Percentiles rank a stretch among this genome's conserved stretches.
Evolutionary conservation across 768 basidiomycete genomes (phyloP).

Genomic region (Suillus variegatus): DNA sequence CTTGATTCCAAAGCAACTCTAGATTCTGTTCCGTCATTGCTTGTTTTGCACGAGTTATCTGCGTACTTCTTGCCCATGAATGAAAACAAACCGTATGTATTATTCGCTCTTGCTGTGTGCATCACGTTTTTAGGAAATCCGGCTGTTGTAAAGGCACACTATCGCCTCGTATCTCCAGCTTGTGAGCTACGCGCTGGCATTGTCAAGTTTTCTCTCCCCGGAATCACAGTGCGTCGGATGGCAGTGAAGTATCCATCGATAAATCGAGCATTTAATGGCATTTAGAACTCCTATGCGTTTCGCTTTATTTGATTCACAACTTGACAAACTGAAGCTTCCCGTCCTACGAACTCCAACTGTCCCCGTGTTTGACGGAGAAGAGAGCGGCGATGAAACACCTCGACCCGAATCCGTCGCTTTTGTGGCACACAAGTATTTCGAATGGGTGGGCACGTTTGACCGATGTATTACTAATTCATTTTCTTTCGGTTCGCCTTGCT

Average conservation of each 20-base stretch:
- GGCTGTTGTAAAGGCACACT: slow-evolving; percentile 27
- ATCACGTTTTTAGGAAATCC: slow-evolving; percentile 5
- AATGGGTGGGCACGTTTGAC: slow-evolving; percentile 47
- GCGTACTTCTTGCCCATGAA: slow-evolving; percentile 44
- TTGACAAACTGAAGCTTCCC: slow-evolving; percentile 54
- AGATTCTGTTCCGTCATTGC: slow-evolving; percentile 45
- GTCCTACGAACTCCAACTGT: slow-evolving; percentile 35
- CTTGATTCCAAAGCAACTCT: slow-evolving; percentile 36
- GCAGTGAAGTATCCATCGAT: not conserved
- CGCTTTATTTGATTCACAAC: slow-evolving; percentile 60
- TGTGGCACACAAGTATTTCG: slow-evolving; percentile 56
- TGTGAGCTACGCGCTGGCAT: slow-evolving; percentile 47
- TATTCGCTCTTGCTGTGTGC: not conserved
- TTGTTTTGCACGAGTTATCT: slow-evolving; percentile 64
- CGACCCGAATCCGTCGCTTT: slow-evolving; percentile 38
- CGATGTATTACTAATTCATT: slow-evolving; percentile 34
- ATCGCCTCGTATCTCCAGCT: slow-evolving; percentile 55
- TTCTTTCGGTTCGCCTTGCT: slow-evolving; percentile 6
- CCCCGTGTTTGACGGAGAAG: slow-evolving; percentile 17
- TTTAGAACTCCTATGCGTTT: slow-evolving; percentile 32
- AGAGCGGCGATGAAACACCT: slow-evolving; percentile 20
- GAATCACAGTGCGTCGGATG: slow-evolving; percentile 21
- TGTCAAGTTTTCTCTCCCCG: slow-evolving; percentile 37
- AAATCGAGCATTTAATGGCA: not conserved
- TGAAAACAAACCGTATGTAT: slow-evolving; percentile 25